Evolutionary conservation across 805 yeast species (phyloP).

Genomic region (Wickerhamomyces chambardii): DNA sequence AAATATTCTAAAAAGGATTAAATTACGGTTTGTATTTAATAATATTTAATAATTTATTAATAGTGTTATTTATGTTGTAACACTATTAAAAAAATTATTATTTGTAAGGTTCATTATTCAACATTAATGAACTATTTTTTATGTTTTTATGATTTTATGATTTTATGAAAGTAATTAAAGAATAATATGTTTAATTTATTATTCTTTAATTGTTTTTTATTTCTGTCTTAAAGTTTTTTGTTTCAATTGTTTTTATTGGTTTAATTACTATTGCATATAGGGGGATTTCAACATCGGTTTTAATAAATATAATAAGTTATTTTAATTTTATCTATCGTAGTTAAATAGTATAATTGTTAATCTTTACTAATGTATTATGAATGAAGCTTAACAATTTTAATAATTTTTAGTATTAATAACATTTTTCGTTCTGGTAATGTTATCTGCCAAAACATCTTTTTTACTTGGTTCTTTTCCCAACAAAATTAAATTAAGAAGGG

Average conservation of each 20-base stretch:
- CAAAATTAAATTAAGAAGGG: too few species aligned
- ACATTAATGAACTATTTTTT: constrained; percentile 22
- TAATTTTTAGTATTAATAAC: too few species aligned
- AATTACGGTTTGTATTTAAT: background rate
- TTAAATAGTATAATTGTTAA: too few species aligned
- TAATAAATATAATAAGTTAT: background rate
- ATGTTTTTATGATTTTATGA: constrained; percentile 6
- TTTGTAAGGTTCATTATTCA: constrained; percentile 24
- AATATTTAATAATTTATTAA: constrained; percentile 1
- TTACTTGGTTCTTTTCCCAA: too few species aligned
- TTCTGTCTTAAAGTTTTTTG: constrained; percentile 1
- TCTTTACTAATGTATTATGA: too few species aligned
- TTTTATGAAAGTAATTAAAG: background rate
- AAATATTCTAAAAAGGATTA: constrained; percentile 27
- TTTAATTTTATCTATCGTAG: constrained; percentile 1
- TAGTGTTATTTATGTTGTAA: constrained; percentile 1
- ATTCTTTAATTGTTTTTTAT: constrained; percentile 3
- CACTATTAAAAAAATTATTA: constrained; percentile 1
- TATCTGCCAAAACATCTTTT: too few species aligned
- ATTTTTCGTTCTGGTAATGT: too few species aligned
- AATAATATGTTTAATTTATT: too few species aligned
- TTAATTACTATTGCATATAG: constrained; percentile 1
- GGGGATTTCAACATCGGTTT: background rate
- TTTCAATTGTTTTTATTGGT: constrained; percentile 3
- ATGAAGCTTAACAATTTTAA: too few species aligned